Base-by-base conservation (phyloP, 225 moss, liverwort and hornwort genomes). In the Physcomitrellopsis africana region DNA sequence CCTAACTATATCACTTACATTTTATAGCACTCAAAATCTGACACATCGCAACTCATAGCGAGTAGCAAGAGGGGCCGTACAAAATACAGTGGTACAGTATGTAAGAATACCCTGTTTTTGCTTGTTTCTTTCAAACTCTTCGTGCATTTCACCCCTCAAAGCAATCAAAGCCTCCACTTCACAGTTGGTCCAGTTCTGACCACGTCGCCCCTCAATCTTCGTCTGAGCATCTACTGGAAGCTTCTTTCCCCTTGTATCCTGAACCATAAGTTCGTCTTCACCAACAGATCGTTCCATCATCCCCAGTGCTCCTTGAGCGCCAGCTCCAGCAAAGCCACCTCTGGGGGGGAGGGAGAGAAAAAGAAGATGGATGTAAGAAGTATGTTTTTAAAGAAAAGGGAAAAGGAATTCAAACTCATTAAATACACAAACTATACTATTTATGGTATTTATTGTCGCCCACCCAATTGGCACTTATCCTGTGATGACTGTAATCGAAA, bases 111-210 rank as follows among this genome's bases (percentile, higher is more conserved):
- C 88, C 77, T 88, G 88, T 12, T 88, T 88, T 76, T 88, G 88
- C 70, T 88, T 88, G 78, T 88, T 88, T 74, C 88, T 83, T 76
- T 85, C 88, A 79, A 88, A 88, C 54, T 88, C 88, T 29, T 88
- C 88, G 19, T 88, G 85, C 88, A 88, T 88, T 73, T 88, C 88
- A 85, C 88, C 88, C 83, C 88, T 85, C 45, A 88, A 76, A 54
- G 83, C 74, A 83, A 88, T 85, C 83, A 88, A 73, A 18, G 88
- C 78, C 74, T 88, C 88, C 19, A 88, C 88, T 81, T 88, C 88
- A 82, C 85, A 83, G 72, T 81, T 88, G 58, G 88, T 88, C 88
- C 88, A 88, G 76, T 88, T 88, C 76, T 88, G 88, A 73, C 88
- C 88, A 26, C 88, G 88, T n/a, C 85, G 80, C 19, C 88, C 88